These are phyloP conservation scores for Sphaerostilbella broomeana DNA, from an alignment of 2,329 filamentous ascomycete species.

Conservation along the genomic window DNA sequence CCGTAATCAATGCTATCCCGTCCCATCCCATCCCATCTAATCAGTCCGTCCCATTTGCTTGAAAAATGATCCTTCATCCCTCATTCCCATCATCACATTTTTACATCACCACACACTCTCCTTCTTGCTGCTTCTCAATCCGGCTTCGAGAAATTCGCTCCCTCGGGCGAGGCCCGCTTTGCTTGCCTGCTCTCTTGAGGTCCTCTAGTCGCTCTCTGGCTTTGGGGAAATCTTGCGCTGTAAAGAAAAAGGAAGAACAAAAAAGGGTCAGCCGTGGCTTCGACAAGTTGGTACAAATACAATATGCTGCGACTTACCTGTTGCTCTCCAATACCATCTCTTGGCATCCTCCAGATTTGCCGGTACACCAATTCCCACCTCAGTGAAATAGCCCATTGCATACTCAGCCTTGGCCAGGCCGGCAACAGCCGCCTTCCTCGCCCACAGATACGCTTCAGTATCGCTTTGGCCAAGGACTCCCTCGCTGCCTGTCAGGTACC, in stretches of 20 bases:
- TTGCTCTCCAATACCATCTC: conserved; percentile 95
- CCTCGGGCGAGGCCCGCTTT: conserved; percentile 58
- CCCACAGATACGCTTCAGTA: conserved; percentile 95
- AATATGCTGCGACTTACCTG: too few relatives aligned
- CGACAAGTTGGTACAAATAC: too few relatives aligned
- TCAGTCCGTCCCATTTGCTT: too few relatives aligned
- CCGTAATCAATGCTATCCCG: too few relatives aligned
- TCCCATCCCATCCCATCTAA: too few relatives aligned
- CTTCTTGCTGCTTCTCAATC: conserved; percentile 76
- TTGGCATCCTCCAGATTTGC: conserved; percentile 91
- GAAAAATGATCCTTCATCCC: neutral
- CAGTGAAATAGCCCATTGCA: conserved; percentile 94
- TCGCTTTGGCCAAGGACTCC: conserved; percentile 87
- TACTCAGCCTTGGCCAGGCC: conserved; percentile 92
- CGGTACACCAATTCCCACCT: conserved; percentile 83
- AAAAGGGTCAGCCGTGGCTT: neutral
- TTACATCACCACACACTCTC: conserved; percentile 81
- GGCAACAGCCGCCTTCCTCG: conserved; percentile 81
- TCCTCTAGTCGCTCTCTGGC: conserved; percentile 90
- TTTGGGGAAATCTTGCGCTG: conserved; percentile 91
- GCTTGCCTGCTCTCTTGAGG: conserved; percentile 72
- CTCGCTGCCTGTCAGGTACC: conserved; percentile 89
- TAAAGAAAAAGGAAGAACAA: conserved; percentile 1
- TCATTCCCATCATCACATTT: neutral
- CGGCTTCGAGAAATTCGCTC: conserved; percentile 77